phyloP scores from a whole-genome alignment of 257 asterid species.

The Marsdenia floribunda region DNA sequence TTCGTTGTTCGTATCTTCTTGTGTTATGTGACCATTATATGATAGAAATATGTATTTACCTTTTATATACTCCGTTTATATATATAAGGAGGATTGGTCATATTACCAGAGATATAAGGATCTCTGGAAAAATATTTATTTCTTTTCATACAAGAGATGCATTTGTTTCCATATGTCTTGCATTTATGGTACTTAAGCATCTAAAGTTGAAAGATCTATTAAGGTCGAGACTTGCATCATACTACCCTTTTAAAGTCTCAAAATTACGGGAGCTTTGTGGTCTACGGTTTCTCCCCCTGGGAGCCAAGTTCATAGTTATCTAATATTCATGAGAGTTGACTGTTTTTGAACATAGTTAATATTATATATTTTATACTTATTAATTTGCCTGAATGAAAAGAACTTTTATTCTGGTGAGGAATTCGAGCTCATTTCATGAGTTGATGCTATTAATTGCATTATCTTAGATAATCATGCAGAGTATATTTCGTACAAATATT shows the following conservation, averaged over 20 bases:
- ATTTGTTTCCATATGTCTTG: background rate
- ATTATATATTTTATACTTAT: background rate
- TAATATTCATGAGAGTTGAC: background rate
- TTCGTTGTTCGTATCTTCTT: background rate
- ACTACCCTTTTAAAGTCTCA: background rate
- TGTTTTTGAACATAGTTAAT: background rate
- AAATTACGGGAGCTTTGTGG: constrained; percentile 1
- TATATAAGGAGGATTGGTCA: too few species aligned
- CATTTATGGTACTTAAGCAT: background rate
- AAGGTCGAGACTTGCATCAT: background rate
- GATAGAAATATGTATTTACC: background rate
- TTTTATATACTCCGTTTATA: background rate
- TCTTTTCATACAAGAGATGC: too few species aligned
- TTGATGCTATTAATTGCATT: background rate
- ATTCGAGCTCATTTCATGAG: background rate
- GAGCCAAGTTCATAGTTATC: background rate
- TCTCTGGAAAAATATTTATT: background rate
- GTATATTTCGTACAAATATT: background rate
- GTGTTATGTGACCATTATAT: background rate
- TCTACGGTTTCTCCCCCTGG: background rate
- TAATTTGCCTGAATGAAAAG: background rate
- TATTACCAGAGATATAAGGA: background rate
- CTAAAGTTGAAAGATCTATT: background rate
- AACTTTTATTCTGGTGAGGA: background rate
- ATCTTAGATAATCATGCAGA: background rate